Conservation (phyloP, 257 asterid genomes). For the Orobanche coerulescens region DNA sequence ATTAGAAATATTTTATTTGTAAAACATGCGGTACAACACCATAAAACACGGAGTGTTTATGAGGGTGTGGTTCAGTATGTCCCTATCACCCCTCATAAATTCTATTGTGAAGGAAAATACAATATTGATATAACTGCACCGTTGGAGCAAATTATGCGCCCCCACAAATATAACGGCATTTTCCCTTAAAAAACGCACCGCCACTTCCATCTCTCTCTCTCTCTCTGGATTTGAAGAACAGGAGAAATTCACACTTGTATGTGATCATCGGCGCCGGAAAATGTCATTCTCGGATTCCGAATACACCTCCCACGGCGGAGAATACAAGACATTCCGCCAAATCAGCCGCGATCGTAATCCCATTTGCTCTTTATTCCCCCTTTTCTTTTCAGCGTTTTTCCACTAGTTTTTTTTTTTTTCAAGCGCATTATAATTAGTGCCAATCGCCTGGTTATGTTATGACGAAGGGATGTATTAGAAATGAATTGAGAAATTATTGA, state of each 20-base stretch:
- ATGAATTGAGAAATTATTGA: background rate
- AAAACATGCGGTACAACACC: too few relatives aligned
- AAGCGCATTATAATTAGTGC: too few relatives aligned
- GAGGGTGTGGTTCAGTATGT: too few relatives aligned
- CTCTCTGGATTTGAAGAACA: background rate
- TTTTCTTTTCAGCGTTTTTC: background rate
- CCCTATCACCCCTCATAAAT: too few relatives aligned
- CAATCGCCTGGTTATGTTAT: too few relatives aligned
- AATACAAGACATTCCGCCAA: conserved; percentile 82
- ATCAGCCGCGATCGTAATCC: conserved; percentile 82
- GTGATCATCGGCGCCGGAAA: conserved; percentile 20
- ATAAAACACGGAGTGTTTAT: too few relatives aligned
- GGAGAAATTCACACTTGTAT: background rate
- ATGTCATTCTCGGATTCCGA: conserved; percentile 96
- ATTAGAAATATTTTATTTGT: background rate
- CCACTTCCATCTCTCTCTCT: conserved; percentile 26
- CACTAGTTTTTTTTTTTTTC: too few relatives aligned
- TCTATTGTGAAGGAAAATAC: conserved; percentile 12
- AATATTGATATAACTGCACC: conserved; percentile 15
- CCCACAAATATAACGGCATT: conserved; percentile 59
- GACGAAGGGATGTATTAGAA: too few relatives aligned
- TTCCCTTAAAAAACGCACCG: conserved; percentile 49
- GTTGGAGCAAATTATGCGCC: conserved; percentile 68
- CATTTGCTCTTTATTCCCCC: background rate
- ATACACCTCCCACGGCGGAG: conserved; percentile 61